Percentiles rank a stretch among this genome's conserved stretches.
Evolutionary conservation across 2,329 filamentous ascomycete species (phyloP).

Genomic region (Tolypocladium guangdongense): DNA sequence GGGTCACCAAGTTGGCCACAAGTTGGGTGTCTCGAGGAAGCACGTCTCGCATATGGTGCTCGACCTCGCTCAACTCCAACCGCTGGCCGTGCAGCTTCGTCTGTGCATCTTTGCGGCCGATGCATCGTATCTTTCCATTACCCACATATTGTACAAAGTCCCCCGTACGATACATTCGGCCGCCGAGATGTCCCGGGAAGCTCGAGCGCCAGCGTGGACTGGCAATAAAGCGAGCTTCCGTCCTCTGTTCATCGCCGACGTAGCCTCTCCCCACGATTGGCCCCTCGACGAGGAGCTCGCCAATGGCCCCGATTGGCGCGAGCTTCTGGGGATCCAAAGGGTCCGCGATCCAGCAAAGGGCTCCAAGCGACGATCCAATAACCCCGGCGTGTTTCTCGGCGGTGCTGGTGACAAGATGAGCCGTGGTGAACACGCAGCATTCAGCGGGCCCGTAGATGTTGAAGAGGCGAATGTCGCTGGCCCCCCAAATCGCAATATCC

Average conservation of each 20-base stretch:
- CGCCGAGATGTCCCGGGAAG: conserved; percentile 4
- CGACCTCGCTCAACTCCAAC: conserved; percentile 3
- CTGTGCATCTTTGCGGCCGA: conserved; percentile 2
- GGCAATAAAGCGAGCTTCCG: conserved; percentile 21
- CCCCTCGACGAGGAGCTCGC: conserved; percentile 26
- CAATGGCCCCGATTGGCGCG: conserved; percentile 13
- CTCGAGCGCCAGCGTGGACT: conserved; percentile 26
- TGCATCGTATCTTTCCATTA: not conserved
- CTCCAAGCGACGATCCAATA: conserved; percentile 5
- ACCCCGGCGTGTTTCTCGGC: conserved; percentile 18
- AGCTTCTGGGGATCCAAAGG: conserved; percentile 9
- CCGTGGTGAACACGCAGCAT: conserved; percentile 13
- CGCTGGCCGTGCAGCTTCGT: conserved; percentile 3
- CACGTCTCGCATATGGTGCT: not conserved
- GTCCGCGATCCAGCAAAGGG: conserved; percentile 13
- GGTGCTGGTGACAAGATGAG: conserved; percentile 20
- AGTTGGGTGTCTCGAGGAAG: not conserved
- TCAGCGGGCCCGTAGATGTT: conserved; percentile 36
- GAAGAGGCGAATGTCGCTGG: conserved; percentile 7
- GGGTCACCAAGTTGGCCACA: not conserved
- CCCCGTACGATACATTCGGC: conserved; percentile 1
- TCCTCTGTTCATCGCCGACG: conserved; percentile 23
- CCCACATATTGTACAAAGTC: conserved; percentile 2
- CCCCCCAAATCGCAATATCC: not conserved
- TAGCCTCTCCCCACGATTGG: conserved; percentile 39